A percentile compares a stretch with the other conserved stretches of the same genome.
Conservation (phyloP, 108 stramenopile genomes). For the Skeletonema menzelii region DNA sequence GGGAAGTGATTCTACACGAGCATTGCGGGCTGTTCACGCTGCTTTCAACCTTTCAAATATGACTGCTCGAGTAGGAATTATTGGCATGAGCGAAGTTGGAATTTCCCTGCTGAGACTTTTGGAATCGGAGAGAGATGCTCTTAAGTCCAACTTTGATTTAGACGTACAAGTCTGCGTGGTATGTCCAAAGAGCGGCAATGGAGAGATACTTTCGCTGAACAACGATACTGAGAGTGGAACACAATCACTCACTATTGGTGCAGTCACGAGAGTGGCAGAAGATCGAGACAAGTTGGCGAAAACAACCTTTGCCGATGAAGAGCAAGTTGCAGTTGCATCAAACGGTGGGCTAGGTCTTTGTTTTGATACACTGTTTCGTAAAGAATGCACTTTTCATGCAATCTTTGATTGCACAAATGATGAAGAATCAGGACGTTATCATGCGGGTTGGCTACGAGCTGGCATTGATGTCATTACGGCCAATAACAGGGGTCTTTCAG, state of each 20-base stretch:
- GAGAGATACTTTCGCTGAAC: slow-evolving; percentile 29
- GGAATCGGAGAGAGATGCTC: slow-evolving; percentile 52
- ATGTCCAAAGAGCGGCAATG: slow-evolving; percentile 27
- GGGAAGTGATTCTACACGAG: slow-evolving; percentile 64
- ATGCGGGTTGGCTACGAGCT: slow-evolving; percentile 63
- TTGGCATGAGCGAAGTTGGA: slow-evolving; percentile 73
- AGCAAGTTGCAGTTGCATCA: neutral
- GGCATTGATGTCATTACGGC: slow-evolving; percentile 79
- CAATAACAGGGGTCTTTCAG: slow-evolving; percentile 75
- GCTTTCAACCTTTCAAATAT: slow-evolving; percentile 79
- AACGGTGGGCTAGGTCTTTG: slow-evolving; percentile 34
- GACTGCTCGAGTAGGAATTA: slow-evolving; percentile 64
- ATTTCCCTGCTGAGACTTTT: slow-evolving; percentile 61
- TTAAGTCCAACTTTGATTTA: slow-evolving; percentile 61
- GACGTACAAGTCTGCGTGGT: slow-evolving; percentile 73
- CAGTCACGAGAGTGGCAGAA: slow-evolving; percentile 10
- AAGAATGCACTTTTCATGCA: slow-evolving; percentile 56
- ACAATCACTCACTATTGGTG: slow-evolving; percentile 55
- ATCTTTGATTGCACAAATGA: slow-evolving; percentile 78
- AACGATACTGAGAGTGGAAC: slow-evolving; percentile 38
- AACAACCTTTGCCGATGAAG: slow-evolving; percentile 5
- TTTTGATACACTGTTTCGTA: slow-evolving; percentile 34
- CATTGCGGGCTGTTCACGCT: slow-evolving; percentile 85
- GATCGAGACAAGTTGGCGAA: neutral
- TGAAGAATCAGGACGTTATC: slow-evolving; percentile 49